Evolutionary conservation across 305 asterid species (phyloP).

Genomic region (Fraxinus angustifolia): DNA sequence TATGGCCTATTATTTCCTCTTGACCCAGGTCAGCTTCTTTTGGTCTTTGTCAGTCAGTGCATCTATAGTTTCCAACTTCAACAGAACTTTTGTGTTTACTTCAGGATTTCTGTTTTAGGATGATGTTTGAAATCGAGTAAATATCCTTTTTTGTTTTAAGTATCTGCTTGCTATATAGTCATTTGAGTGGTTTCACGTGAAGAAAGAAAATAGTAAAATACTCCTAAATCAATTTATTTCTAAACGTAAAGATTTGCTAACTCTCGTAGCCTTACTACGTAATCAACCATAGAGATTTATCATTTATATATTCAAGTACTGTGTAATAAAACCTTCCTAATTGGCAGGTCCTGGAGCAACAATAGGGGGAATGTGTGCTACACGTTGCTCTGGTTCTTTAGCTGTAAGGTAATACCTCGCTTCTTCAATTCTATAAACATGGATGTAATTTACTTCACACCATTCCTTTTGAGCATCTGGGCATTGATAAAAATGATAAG

Average conservation of each 20-base stretch:
- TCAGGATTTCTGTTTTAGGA: neutral
- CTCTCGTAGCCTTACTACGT: neutral
- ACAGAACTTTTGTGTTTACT: neutral
- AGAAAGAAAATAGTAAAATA: neutral
- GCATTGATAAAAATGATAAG: neutral
- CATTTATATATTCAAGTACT: slow-evolving; percentile 3
- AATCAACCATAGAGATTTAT: neutral
- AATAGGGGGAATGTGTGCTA: slow-evolving; percentile 99
- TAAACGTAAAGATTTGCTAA: neutral
- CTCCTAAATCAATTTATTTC: neutral
- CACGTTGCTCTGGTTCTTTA: slow-evolving; percentile 99
- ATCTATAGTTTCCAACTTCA: neutral
- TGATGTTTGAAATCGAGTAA: slow-evolving; percentile 5
- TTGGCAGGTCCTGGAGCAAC: slow-evolving; percentile 97
- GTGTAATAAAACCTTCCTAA: slow-evolving; percentile 19
- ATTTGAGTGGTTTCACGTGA: neutral
- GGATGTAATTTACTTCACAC: slow-evolving; percentile 14
- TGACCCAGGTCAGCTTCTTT: slow-evolving; percentile 72
- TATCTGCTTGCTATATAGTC: neutral
- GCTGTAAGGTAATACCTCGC: slow-evolving; percentile 78
- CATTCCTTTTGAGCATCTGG: slow-evolving; percentile 1
- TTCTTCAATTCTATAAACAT: slow-evolving; percentile 14
- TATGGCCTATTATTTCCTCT: slow-evolving; percentile 95
- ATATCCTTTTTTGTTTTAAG: neutral
- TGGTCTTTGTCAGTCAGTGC: slow-evolving; percentile 14